Evolutionary conservation across 345 rosid genomes (phyloP).

Genomic region (Hevea brasiliensis): DNA sequence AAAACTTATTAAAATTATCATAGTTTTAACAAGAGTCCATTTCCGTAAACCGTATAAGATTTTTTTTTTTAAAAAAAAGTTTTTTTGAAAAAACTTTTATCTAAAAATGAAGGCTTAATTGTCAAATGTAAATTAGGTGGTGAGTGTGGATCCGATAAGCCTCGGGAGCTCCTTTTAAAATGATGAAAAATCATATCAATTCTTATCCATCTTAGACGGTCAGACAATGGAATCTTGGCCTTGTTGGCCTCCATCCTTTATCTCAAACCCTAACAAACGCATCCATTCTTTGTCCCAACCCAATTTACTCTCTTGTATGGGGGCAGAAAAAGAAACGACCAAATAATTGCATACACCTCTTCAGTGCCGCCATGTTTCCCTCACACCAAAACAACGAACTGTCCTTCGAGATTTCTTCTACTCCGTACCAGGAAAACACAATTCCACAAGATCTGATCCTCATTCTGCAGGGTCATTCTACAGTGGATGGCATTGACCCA

Average conservation of each 20-base stretch:
- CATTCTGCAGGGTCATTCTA: neutral
- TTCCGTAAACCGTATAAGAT: too few relatives aligned
- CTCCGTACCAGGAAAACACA: neutral
- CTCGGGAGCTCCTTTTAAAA: neutral
- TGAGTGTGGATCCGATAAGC: too few relatives aligned
- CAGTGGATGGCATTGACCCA: neutral
- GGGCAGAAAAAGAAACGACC: neutral
- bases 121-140: too few relatives aligned
- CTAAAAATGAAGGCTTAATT: too few relatives aligned
- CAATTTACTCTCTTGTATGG: neutral
- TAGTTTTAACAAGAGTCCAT: too few relatives aligned
- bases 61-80: too few relatives aligned
- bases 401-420: neutral
- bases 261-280: conserved; percentile 1
- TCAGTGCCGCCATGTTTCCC: neutral
- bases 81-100: too few relatives aligned
- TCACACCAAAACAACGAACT: neutral
- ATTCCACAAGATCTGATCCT: neutral
- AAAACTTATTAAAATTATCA: too few relatives aligned
- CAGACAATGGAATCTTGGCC: neutral
- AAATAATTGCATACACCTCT: neutral
- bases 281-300: neutral
- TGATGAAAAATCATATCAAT: neutral
- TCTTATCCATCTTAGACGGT: too few relatives aligned
- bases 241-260: neutral